A percentile compares a stretch with the other conserved stretches of the same genome.
Evolutionary conservation across 2,329 filamentous ascomycete genomes (phyloP).

Genomic region (Trichoderma sp.): DNA sequence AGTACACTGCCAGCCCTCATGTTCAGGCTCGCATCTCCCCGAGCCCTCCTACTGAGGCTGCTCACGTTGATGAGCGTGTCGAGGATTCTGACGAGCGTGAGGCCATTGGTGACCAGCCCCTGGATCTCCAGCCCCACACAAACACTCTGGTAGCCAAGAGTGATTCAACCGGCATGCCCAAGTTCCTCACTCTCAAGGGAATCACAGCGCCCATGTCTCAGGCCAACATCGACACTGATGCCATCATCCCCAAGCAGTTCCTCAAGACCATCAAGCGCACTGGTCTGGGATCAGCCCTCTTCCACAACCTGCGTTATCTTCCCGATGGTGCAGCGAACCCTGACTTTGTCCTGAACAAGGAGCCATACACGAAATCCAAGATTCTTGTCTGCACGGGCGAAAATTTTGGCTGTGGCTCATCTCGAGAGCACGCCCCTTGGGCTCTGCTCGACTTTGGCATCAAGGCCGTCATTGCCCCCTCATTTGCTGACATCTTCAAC

Average conservation of each 20-base stretch:
- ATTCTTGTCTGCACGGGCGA: conserved; percentile 87
- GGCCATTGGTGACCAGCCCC: conserved; percentile 54
- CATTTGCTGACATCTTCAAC: conserved; percentile 79
- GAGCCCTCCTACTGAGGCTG: conserved; percentile 34
- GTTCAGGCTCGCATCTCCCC: conserved; percentile 53
- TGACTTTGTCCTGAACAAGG: conserved; percentile 85
- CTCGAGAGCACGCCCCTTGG: conserved; percentile 95
- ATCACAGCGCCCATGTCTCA: conserved; percentile 84
- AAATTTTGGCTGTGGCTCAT: conserved; percentile 94
- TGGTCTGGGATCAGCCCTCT: conserved; percentile 83
- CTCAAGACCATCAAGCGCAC: conserved; percentile 99
- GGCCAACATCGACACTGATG: conserved; percentile 95
- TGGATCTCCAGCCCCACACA: conserved; percentile 63
- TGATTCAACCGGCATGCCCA: conserved; percentile 66
- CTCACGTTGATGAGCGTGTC: conserved; percentile 53
- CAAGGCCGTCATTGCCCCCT: conserved; percentile 86
- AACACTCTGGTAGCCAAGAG: conserved; percentile 53
- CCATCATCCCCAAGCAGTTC: conserved; percentile 99
- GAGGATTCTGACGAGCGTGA: conserved; percentile 53
- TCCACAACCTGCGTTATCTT: conserved; percentile 79
- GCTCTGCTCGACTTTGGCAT: conserved; percentile 96
- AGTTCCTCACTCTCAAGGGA: conserved; percentile 81
- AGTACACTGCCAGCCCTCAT: conserved; percentile 58
- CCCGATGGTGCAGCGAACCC: conserved; percentile 71
- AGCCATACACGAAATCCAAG: conserved; percentile 79